Base-by-base conservation (phyloP, 2,329 filamentous ascomycete species). In the Balansia obtecta region DNA sequence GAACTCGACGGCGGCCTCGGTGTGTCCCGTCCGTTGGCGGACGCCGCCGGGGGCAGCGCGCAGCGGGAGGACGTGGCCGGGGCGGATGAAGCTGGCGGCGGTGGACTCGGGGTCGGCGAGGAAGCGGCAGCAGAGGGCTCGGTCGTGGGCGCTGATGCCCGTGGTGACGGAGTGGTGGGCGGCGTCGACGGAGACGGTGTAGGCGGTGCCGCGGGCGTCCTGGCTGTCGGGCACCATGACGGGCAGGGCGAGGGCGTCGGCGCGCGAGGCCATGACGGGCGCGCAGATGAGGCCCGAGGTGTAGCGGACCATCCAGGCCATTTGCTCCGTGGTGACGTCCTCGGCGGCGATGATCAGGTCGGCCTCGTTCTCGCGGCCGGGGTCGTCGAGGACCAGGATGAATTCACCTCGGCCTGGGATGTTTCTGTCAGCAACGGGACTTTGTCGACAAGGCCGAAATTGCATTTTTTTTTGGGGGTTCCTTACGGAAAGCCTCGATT, bases 341-440 rank as follows among this genome's bases (percentile, higher is more conserved):
- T 88, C 74, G 55, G 89, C 91, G 57, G 93, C 88, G 63, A 97
- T 94, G 68, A 97, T 96, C 46, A 98, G 80, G 71, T 98, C 93
- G 68, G 90, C 93, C 77, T 98, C 93, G 68, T 98, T 98, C 69
- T 98, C 93, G 68, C 93, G 90, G 55, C 83, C 80, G 56, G 88
- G 82, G 58, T 88, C 86, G 73, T 98, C 93, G 62, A 98, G 87
- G 38, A 96, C 91, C 54, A 98, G 82, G 65, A 98, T 85, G 76
- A 97, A 97, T 65, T 97, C 83, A 68, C 88, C 89, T 68, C 82
- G 79, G 61, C 75, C 83, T 87, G 56, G 27, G 15, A 16, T 15
- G 44, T 45, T 39, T 46, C 44, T 22, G 16, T 40, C 43, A 40
- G 51, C n/a, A n/a, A n/a, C n/a, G n/a, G n/a, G n/a, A n/a, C n/a